Evolutionary conservation across 305 asterid genomes (phyloP).

Genomic region (Solanum hybrid): DNA sequence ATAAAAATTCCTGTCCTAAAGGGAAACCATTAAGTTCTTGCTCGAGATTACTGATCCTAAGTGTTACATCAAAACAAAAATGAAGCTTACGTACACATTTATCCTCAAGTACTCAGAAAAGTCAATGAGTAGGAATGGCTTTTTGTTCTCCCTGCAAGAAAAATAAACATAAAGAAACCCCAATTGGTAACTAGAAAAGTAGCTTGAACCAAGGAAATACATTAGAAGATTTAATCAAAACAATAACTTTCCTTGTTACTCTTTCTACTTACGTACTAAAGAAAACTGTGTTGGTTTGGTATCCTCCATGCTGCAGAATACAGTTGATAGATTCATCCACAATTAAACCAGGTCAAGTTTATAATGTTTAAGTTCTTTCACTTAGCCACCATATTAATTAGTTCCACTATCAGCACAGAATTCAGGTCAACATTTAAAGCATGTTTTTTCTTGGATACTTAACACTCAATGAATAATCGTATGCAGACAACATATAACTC

Average conservation of each 20-base stretch:
- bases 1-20: not conserved
- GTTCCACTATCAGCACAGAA: not conserved
- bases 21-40: not conserved
- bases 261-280: not conserved
- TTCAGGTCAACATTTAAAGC: not conserved
- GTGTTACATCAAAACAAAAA: not conserved
- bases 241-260: not conserved
- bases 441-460: not conserved
- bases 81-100: slow-evolving; percentile 48
- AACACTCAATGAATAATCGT: not conserved
- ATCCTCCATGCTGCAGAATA: not conserved
- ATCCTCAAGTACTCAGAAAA: slow-evolving; percentile 58
- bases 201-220: not conserved
- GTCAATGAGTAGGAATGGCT: slow-evolving; percentile 82
- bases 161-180: slow-evolving; percentile 10
- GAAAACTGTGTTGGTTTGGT: not conserved
- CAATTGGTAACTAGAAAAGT: not conserved
- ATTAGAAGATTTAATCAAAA: not conserved
- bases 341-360: not conserved
- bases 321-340: not conserved
- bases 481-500: not conserved
- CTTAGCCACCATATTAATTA: not conserved
- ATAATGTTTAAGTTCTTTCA: not conserved
- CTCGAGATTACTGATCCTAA: not conserved
- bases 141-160: slow-evolving; percentile 47